These are phyloP conservation scores for Globisporangium cederbergense DNA, from an alignment of 352 stramenopile species.

Conservation along the genomic window DNA sequence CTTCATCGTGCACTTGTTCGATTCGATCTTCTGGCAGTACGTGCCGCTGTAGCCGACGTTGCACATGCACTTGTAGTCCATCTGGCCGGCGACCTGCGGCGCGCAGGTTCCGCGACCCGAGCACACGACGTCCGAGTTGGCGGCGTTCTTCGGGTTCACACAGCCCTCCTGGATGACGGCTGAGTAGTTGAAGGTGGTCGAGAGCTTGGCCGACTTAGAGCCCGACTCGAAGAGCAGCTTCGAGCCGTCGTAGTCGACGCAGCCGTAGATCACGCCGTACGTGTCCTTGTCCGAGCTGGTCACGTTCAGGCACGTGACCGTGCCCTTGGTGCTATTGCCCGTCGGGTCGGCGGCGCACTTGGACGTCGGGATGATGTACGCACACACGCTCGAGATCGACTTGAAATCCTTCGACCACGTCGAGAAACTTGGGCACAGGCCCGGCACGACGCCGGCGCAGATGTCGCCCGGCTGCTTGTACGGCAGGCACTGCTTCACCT, in stretches of 20 bases:
- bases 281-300: conserved; percentile 22
- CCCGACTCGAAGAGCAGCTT: conserved; percentile 53
- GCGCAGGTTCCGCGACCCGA: conserved; percentile 68
- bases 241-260: conserved; percentile 65
- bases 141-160: conserved; percentile 48
- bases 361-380: conserved; percentile 58
- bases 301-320: conserved; percentile 27
- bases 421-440: conserved; percentile 72
- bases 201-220: conserved; percentile 49
- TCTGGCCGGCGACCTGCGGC: conserved; percentile 32
- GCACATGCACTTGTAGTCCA: conserved; percentile 64
- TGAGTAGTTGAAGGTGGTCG: conserved; percentile 58
- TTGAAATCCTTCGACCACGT: conserved; percentile 61
- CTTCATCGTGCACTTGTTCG: conserved; percentile 66
- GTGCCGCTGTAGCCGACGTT: conserved; percentile 77
- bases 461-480: conserved; percentile 41
- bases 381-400: conserved; percentile 67
- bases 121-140: conserved; percentile 63
- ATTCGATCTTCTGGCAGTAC: conserved; percentile 72
- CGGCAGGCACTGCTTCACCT: conserved; percentile 79
- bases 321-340: conserved; percentile 38
- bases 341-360: conserved; percentile 36
- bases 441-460: conserved; percentile 52
- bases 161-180: conserved; percentile 50
- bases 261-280: conserved; percentile 70